Evolutionary conservation across 108 stramenopile species (phyloP), one percentile per base, ranked within the genome.

Genomic region (Schizochytrium sp.): DNA sequence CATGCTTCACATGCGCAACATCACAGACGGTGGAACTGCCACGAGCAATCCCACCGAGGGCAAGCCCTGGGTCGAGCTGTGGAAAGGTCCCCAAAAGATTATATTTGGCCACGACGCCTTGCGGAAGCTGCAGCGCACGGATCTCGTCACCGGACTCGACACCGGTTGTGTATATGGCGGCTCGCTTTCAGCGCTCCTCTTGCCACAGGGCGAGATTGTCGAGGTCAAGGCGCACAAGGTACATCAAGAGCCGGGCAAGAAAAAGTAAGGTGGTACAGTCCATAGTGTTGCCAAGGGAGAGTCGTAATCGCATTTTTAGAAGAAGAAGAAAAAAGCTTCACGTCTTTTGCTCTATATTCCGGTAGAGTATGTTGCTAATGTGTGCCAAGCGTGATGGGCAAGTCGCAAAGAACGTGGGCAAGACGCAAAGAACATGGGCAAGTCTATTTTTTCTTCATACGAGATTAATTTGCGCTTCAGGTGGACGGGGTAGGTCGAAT

Each of bases 131-230:
- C 98, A 97, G 83, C 94, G 95, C 72, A 95, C 96, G 57, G 96
- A 97, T 69, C 95, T 97, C 89, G 97, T 97, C 8, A 94, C 97
- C 53, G 97, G 98, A 6, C 60, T 97, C 55, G 98, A 98, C 90
- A 97, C 97, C 16, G 98, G 96, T 29, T 97, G 97, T 63, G 98
- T 98, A 4, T 98, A 98, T 72, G 98, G 98, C 44, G 97, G 98
- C 57, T 89, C 95, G 8, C 89, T 98, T 55, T 97, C 98, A 69
- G 97, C 97, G 5, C 96, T 96, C 72, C 94, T 98, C 58, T 90
- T 98, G n/a, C 98, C 98, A 5, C 96, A 96, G 72, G 94, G 94
- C 88, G 88, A 95, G 87, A 91, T 97, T 72, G 95, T 97, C 12
- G 94, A 94, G 72, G 96, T 97, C 76, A 47, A 47, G 51, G 76